phyloP scores from a whole-genome alignment of 495 filamentous ascomycete species.

The Choiromyces venosus region DNA sequence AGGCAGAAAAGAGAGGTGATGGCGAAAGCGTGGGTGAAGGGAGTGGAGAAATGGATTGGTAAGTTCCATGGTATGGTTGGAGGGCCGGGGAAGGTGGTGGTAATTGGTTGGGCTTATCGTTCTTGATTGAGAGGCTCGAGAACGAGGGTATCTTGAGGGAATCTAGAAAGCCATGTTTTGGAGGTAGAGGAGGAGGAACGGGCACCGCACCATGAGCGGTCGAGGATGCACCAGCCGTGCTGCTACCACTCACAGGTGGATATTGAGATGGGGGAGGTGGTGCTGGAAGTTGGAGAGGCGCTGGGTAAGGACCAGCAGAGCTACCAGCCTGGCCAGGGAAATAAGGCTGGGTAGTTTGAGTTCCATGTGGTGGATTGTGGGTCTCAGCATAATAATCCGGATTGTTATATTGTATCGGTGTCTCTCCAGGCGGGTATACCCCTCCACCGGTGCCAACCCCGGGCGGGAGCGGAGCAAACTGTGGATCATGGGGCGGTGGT shows the following conservation, averaged over 20 bases:
- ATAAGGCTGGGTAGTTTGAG: neutral
- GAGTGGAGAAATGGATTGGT: conserved; percentile 82
- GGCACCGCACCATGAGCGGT: neutral
- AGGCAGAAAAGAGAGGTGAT: conserved; percentile 34
- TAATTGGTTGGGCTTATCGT: conserved; percentile 10
- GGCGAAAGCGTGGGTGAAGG: conserved; percentile 35
- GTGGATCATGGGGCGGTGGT: conserved; percentile 27
- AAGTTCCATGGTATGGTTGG: conserved; percentile 90
- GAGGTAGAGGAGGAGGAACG: conserved; percentile 10
- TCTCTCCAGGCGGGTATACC: conserved; percentile 35
- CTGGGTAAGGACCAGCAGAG: conserved; percentile 19
- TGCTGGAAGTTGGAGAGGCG: conserved; percentile 20
- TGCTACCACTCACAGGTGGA: conserved; percentile 14
- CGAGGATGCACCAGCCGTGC: conserved; percentile 8
- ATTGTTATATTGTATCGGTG: conserved; percentile 33
- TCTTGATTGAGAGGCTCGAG: conserved; percentile 26
- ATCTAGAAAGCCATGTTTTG: conserved; percentile 11
- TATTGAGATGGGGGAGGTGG: conserved; percentile 25
- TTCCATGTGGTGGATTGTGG: neutral
- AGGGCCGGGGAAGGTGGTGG: conserved; percentile 70
- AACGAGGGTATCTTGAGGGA: conserved; percentile 25
- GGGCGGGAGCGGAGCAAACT: conserved; percentile 26
- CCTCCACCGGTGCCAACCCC: conserved; percentile 35
- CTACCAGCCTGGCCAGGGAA: neutral
- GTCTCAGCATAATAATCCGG: conserved; percentile 38